Conservation (phyloP, 805 yeast genomes). For the Suhomyces sp. region DNA sequence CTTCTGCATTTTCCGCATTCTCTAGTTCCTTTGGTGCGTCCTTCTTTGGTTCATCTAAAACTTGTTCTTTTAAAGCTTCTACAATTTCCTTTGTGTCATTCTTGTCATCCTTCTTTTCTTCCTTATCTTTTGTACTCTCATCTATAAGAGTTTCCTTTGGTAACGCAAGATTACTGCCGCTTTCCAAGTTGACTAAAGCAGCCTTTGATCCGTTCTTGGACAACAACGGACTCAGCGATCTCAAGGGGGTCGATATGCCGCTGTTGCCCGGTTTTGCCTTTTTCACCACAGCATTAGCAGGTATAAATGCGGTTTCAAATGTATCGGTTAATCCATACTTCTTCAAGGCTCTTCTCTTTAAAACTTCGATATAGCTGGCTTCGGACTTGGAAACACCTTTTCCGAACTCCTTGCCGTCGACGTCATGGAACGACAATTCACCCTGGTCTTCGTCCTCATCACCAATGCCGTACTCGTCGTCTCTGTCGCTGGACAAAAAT, state of each 20-base stretch:
- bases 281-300: constrained; percentile 21
- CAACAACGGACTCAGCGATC: constrained; percentile 11
- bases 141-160: constrained; percentile 45
- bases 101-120: constrained; percentile 4
- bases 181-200: constrained; percentile 27
- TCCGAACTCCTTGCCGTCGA: constrained; percentile 36
- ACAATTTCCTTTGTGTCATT: constrained; percentile 7
- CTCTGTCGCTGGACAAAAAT: constrained; percentile 34
- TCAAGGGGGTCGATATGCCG: constrained; percentile 11
- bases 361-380: constrained; percentile 40
- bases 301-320: constrained; percentile 38
- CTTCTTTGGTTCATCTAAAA: neutral
- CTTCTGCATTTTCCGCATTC: neutral
- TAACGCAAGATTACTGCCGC: constrained; percentile 24
- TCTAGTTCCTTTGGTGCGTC: neutral
- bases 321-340: constrained; percentile 37
- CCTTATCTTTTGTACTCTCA: constrained; percentile 10
- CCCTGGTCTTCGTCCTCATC: constrained; percentile 47
- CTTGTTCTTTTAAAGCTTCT: neutral
- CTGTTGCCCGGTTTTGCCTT: constrained; percentile 5
- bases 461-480: constrained; percentile 42
- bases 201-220: constrained; percentile 9
- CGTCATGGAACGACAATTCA: constrained; percentile 38
- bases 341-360: constrained; percentile 41
- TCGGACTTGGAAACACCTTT: constrained; percentile 20